phyloP scores from a whole-genome alignment of 2,329 filamentous ascomycete genomes.

The Aspergillus chevalieri region DNA sequence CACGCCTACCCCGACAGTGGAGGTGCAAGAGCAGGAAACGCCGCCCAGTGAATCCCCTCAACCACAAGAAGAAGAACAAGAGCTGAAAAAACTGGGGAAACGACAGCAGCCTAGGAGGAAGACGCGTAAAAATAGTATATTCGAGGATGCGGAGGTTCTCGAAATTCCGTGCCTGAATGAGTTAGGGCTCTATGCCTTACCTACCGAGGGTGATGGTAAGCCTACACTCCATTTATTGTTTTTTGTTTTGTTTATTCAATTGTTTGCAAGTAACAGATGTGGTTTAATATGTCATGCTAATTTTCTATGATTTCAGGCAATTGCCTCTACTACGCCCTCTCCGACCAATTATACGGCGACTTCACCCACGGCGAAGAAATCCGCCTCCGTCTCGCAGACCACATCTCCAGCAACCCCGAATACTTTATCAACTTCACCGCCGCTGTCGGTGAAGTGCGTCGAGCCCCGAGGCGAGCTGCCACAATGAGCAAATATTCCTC shows the following conservation, averaged over 20 bases:
- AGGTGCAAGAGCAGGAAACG: slow-evolving; percentile 5
- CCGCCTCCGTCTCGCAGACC: slow-evolving; percentile 53
- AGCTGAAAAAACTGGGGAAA: not conserved
- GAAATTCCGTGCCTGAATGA: slow-evolving; percentile 45
- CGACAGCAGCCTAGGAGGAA: slow-evolving; percentile 4
- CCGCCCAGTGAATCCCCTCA: slow-evolving; percentile 6
- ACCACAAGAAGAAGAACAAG: slow-evolving; percentile 7
- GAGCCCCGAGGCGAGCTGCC: slow-evolving; percentile 50
- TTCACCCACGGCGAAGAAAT: slow-evolving; percentile 54
- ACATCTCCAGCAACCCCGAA: slow-evolving; percentile 55
- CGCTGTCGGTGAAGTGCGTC: slow-evolving; percentile 51
- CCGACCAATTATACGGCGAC: slow-evolving; percentile 60
- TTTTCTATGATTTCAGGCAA: slow-evolving; percentile 47
- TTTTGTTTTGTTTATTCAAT: not conserved
- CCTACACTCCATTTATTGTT: slow-evolving; percentile 11
- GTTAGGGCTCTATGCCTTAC: slow-evolving; percentile 53
- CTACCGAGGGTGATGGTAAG: slow-evolving; percentile 59
- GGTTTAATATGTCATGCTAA: slow-evolving; percentile 13
- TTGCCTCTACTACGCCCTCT: slow-evolving; percentile 63
- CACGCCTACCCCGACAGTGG: slow-evolving; percentile 13
- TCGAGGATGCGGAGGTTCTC: slow-evolving; percentile 20
- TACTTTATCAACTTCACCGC: slow-evolving; percentile 61
- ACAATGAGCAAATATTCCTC: slow-evolving; percentile 43
- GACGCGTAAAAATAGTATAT: slow-evolving; percentile 10
- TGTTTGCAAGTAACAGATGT: not conserved